Evolutionary conservation across 164 flowering plant genomes (phyloP), one percentile per base, ranked within the genome.

Genomic region (Houttuynia cordata): DNA sequence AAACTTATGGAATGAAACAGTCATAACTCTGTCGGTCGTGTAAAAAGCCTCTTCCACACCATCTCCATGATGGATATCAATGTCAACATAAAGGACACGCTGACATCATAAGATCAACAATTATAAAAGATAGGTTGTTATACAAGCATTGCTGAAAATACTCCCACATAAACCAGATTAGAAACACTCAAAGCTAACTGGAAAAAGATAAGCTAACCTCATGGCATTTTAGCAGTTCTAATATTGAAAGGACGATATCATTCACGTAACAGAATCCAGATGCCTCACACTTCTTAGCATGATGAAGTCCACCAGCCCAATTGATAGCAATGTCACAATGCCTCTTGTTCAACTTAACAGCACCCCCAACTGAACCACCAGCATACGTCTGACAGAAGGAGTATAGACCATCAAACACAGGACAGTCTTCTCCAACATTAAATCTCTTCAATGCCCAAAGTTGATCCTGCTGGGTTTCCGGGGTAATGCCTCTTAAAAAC

Each of bases 21-120:
- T 81, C 85, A 81, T 81, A 58, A 81, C 85, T 51, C 85, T 77
- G 69, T 81, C 85, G 41, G 83, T 81, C 0, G 83, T 75, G 69
- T 81, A 81, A 51, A 81, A 81, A 21, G 85, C 83, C 68, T 81
- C 85, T 69, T 81, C 83, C 15, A 81, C 85, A 22, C 85, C 85
- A 70, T 81, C 85, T 25, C 85, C 85, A 66, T 81, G 85, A 63
- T 81, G 85, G 61, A 81, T 75, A 60, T 81, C 85, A 56, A 81
- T 81, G 70, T 81, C 85, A 30, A 81, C 79, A 61, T 81, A 81
- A 37, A 81, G 66, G 62, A 81, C 85, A 58, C 85, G 81, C 81
- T 81, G 79, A 56, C 59, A 54, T 34, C 25, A 63, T 19, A 42
- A 39, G 42, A 45, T 18, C 42, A 47, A 42, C 41, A 30, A 6